phyloP scores from a whole-genome alignment of 176 grass and related monocot species.

The Bothriochloa decipiens region DNA sequence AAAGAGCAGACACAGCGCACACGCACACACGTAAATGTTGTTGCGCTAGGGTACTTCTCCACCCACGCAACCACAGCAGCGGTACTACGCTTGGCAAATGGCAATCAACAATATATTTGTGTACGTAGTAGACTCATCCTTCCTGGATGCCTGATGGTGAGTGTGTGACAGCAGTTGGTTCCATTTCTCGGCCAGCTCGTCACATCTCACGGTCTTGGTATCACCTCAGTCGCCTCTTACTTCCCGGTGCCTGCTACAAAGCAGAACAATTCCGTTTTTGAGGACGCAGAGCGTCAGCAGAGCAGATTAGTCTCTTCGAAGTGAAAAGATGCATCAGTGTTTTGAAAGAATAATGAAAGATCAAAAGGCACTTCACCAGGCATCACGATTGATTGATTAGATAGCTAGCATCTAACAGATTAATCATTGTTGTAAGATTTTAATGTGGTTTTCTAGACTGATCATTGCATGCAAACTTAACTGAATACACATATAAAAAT shows the following conservation, averaged over 20 bases:
- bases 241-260: conserved; percentile 35
- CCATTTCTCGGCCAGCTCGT: conserved; percentile 4
- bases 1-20: too few relatives aligned
- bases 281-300: conserved; percentile 15
- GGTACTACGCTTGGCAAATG: conserved; percentile 14
- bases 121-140: conserved; percentile 23
- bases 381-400: conserved; percentile 14
- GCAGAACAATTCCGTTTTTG: conserved; percentile 18
- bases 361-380: not conserved
- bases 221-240: conserved; percentile 24
- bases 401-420: not conserved
- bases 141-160: conserved; percentile 32
- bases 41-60: conserved; percentile 44
- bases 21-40: not conserved
- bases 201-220: conserved; percentile 29
- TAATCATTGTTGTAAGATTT: not conserved
- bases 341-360: not conserved
- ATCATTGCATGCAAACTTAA: not conserved
- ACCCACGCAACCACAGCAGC: conserved; percentile 31
- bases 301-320: not conserved
- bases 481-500: not conserved
- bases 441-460: not conserved
- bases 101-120: conserved; percentile 44
- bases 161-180: conserved; percentile 2
- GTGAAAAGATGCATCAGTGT: not conserved